Conservation (phyloP, 208 protist species). For the Trypanosoma melophagium region DNA sequence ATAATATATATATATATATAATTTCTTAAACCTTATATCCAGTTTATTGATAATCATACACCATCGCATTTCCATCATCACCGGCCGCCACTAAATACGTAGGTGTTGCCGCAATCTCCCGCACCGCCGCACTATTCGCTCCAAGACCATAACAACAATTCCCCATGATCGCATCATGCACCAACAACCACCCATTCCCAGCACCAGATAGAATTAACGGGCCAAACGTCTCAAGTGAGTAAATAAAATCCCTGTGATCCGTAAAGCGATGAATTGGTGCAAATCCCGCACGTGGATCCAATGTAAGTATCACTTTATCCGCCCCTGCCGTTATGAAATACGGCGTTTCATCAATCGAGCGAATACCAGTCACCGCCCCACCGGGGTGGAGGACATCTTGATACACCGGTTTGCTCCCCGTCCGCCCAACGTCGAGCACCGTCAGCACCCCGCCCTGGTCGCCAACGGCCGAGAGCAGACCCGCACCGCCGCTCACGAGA, state of each 20-base stretch:
- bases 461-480: conserved; percentile 55
- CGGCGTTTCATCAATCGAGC: conserved; percentile 32
- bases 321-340: conserved; percentile 79
- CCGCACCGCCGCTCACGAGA: conserved; percentile 34
- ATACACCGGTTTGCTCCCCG: conserved; percentile 43
- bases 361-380: conserved; percentile 70
- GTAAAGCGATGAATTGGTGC: conserved; percentile 39
- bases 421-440: conserved; percentile 56
- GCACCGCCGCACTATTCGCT: conserved; percentile 68
- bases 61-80: conserved; percentile 84
- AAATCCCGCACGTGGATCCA: conserved; percentile 68
- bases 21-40: background rate
- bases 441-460: conserved; percentile 76
- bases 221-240: conserved; percentile 70
- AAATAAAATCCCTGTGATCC: conserved; percentile 82
- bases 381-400: conserved; percentile 64
- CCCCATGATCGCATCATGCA: conserved; percentile 65
- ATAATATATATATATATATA: conserved; percentile 14
- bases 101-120: conserved; percentile 58
- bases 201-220: conserved; percentile 63
- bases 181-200: conserved; percentile 80
- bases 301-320: conserved; percentile 63
- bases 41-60: conserved; percentile 52
- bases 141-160: conserved; percentile 79
- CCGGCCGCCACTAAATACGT: conserved; percentile 57